These are phyloP conservation scores for Emergomyces orientalis DNA, from an alignment of 2,329 filamentous ascomycete species.

Conservation along the genomic window DNA sequence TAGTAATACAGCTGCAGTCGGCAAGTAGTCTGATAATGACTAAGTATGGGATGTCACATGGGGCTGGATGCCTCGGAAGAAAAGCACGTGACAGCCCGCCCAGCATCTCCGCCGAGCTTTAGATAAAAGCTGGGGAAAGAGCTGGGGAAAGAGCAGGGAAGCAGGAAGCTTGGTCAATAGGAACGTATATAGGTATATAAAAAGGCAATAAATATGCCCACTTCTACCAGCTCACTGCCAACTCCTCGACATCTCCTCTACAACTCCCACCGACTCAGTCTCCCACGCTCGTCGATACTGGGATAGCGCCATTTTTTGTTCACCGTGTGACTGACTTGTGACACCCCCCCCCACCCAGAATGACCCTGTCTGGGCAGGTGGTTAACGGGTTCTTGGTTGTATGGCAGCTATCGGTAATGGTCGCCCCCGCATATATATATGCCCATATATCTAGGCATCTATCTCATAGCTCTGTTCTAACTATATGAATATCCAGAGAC, in stretches of 20 bases:
- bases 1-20: too few relatives aligned
- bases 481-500: conserved; percentile 32
- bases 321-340: conserved; percentile 4
- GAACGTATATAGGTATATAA: neutral
- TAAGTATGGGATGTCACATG: neutral
- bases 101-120: neutral
- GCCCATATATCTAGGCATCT: too few relatives aligned
- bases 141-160: neutral
- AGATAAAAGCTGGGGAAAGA: too few relatives aligned
- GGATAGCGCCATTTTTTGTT: neutral
- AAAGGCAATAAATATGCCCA: neutral
- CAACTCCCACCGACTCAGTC: neutral
- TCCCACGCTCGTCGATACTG: neutral
- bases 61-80: neutral
- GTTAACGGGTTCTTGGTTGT: conserved; percentile 29
- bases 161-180: neutral
- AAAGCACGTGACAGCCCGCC: neutral
- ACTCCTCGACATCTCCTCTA: conserved; percentile 3
- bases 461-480: conserved; percentile 3
- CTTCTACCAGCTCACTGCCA: neutral
- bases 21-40: too few relatives aligned
- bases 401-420: conserved; percentile 44
- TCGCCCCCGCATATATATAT: neutral
- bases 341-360: conserved; percentile 25
- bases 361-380: conserved; percentile 23